These are phyloP conservation scores for Inosperma sp. DNA, from an alignment of 768 basidiomycete species.

Conservation along the genomic window DNA sequence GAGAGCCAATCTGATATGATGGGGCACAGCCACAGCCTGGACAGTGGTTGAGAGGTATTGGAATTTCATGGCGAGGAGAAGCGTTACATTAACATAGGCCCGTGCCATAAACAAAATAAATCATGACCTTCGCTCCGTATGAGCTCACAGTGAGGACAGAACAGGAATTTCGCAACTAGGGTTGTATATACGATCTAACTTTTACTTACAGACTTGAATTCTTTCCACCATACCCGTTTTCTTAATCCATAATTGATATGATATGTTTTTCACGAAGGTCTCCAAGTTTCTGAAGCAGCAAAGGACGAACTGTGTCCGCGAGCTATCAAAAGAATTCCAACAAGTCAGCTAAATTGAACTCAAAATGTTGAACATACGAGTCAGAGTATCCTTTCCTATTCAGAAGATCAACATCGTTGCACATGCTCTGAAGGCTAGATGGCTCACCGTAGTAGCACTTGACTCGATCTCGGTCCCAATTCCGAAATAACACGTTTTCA, in stretches of 20 bases:
- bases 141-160: too few species aligned
- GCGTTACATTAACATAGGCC: too few species aligned
- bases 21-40: too few species aligned
- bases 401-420: neutral
- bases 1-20: too few species aligned
- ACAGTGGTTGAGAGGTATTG: too few species aligned
- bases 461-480: neutral
- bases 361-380: neutral
- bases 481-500: neutral
- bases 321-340: neutral
- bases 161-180: too few species aligned
- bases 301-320: neutral
- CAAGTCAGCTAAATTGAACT: neutral
- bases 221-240: too few species aligned
- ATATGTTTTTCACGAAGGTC: neutral
- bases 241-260: neutral
- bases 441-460: neutral
- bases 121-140: too few species aligned
- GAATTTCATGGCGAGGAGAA: too few species aligned
- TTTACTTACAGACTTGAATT: too few species aligned
- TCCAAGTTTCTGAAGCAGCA: neutral
- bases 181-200: too few species aligned
- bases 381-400: neutral
- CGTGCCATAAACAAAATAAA: too few species aligned
- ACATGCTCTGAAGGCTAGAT: neutral